Conservation (phyloP, 2,329 filamentous ascomycete species). For the Sclerotinia sclerotiorum region DNA sequence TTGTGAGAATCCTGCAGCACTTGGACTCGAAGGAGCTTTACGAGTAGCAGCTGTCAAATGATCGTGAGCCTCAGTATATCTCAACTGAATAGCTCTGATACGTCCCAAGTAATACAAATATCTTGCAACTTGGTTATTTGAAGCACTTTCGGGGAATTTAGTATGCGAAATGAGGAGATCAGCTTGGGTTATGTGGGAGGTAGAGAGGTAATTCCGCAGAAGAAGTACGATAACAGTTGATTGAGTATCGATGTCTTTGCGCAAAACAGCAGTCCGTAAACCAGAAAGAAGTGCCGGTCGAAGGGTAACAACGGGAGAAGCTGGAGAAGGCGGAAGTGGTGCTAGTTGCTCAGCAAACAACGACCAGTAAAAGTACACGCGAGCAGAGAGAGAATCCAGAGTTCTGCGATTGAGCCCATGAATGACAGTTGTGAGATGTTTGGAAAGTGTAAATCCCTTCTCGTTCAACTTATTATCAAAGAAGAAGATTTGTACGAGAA, state of each 20-base stretch:
- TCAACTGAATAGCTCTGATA: slow-evolving; percentile 92
- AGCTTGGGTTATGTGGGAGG: slow-evolving; percentile 94
- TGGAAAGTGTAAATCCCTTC: slow-evolving; percentile 80
- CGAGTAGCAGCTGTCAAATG: slow-evolving; percentile 90
- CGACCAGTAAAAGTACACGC: slow-evolving; percentile 97
- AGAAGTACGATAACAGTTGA: slow-evolving; percentile 92
- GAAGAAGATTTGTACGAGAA: slow-evolving; percentile 82
- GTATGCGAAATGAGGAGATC: slow-evolving; percentile 95
- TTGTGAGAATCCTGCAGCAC: slow-evolving; percentile 91
- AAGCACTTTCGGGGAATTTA: slow-evolving; percentile 88
- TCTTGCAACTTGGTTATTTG: slow-evolving; percentile 96
- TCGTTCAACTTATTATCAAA: slow-evolving; percentile 82
- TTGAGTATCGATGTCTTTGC: slow-evolving; percentile 97
- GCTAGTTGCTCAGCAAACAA: slow-evolving; percentile 90
- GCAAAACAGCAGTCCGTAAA: slow-evolving; percentile 89
- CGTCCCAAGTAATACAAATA: slow-evolving; percentile 97
- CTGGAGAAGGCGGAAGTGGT: slow-evolving; percentile 83
- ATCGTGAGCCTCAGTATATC: slow-evolving; percentile 95
- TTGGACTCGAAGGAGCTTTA: slow-evolving; percentile 87
- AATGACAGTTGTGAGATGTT: slow-evolving; percentile 77
- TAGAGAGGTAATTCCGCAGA: slow-evolving; percentile 92
- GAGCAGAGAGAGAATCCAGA: slow-evolving; percentile 87
- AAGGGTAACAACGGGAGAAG: slow-evolving; percentile 82
- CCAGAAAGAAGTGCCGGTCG: slow-evolving; percentile 83
- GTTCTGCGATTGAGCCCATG: slow-evolving; percentile 90